Evolutionary conservation across 1,139 yeast species (phyloP).

Genomic region (Nakaseomyces sp.): DNA sequence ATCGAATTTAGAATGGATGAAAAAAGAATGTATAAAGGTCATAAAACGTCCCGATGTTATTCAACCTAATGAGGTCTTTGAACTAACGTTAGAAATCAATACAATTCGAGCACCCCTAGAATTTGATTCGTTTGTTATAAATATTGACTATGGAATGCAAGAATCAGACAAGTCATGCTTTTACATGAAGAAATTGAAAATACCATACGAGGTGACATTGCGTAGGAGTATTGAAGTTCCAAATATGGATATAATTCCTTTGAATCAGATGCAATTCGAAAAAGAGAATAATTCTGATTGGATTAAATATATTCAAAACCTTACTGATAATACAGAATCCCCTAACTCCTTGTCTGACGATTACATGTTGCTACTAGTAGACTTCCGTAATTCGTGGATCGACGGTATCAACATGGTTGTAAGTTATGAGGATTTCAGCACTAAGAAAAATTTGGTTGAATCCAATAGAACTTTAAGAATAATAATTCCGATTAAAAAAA

Average conservation of each 20-base stretch:
- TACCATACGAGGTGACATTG: conserved; percentile 32
- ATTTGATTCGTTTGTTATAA: conserved; percentile 20
- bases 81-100: conserved; percentile 43
- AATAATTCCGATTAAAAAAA: conserved; percentile 58
- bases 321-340: conserved; percentile 8
- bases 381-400: conserved; percentile 30
- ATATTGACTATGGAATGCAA: conserved; percentile 26
- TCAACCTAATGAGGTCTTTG: conserved; percentile 21
- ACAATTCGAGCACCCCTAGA: conserved; percentile 32
- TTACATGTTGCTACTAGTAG: conserved; percentile 24
- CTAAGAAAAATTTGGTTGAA: conserved; percentile 24
- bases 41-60: conserved; percentile 17
- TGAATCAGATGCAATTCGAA: conserved; percentile 17
- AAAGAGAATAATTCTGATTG: conserved; percentile 17
- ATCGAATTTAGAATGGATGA: conserved; percentile 20
- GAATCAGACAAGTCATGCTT: conserved; percentile 19
- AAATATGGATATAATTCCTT: conserved; percentile 25
- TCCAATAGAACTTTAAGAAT: conserved; percentile 46
- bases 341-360: conserved; percentile 13
- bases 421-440: conserved; percentile 21
- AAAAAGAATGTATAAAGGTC: conserved; percentile 17
- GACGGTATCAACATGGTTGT: conserved; percentile 19
- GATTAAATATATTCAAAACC: conserved; percentile 15
- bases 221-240: conserved; percentile 30
- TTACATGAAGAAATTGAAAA: conserved; percentile 20